These are phyloP conservation scores for Pythium phragmitis DNA, from an alignment of 352 stramenopile species.

Conservation along the genomic window DNA sequence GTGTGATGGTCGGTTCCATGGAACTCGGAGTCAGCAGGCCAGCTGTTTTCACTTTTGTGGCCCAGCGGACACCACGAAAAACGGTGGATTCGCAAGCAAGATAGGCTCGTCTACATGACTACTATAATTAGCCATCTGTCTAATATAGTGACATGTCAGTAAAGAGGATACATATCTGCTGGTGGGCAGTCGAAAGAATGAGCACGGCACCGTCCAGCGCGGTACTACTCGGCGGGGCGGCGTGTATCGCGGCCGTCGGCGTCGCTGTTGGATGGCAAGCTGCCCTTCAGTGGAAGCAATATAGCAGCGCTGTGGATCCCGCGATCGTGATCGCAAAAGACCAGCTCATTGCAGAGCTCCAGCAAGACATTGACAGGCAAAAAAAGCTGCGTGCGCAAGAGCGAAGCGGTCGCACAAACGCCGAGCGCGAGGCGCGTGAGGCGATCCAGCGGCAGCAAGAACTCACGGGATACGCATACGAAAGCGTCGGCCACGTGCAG, in stretches of 20 bases:
- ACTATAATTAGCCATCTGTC: no score
- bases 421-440: constrained; percentile 62
- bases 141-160: no score
- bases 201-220: constrained; percentile 1
- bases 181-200: not conserved
- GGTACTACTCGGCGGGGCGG: constrained; percentile 17
- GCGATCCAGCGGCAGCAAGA: constrained; percentile 68
- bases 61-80: not conserved
- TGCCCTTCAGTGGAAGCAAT: not conserved
- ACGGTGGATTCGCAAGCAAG: no score
- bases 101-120: no score
- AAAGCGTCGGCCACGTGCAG: constrained; percentile 68
- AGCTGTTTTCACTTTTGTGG: no score
- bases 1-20: no score
- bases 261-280: constrained; percentile 25
- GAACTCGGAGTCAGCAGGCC: no score
- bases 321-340: constrained; percentile 24
- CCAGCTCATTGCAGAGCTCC: constrained; percentile 42
- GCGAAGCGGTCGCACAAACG: constrained; percentile 67
- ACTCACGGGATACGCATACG: constrained; percentile 59
- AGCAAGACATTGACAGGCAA: constrained; percentile 66
- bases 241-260: constrained; percentile 20
- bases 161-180: no score
- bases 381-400: constrained; percentile 74
- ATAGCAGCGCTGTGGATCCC: not conserved